A percentile compares a stretch with the other conserved stretches of the same genome.
These are phyloP conservation scores for Sclerospora graminicola DNA, from an alignment of 352 stramenopile genomes.

Conservation along the genomic window DNA sequence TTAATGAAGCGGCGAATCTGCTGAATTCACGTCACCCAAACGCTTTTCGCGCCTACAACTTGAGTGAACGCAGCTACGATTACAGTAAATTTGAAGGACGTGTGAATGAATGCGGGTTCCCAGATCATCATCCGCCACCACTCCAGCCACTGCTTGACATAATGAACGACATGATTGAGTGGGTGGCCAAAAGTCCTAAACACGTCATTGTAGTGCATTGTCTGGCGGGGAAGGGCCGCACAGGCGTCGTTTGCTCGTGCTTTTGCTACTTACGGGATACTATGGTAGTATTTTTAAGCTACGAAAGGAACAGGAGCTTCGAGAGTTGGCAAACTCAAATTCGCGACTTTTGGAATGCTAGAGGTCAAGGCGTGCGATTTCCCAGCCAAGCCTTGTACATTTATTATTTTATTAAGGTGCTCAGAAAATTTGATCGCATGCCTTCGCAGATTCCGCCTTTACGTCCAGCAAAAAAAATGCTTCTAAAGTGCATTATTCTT, in stretches of 20 bases:
- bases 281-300: conserved; percentile 66
- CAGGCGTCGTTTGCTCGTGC: conserved; percentile 73
- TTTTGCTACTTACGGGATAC: conserved; percentile 62
- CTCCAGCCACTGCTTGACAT: conserved; percentile 73
- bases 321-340: conserved; percentile 57
- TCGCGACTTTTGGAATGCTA: conserved; percentile 62
- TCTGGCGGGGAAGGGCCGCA: conserved; percentile 69
- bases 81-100: conserved; percentile 61
- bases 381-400: conserved; percentile 80
- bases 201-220: conserved; percentile 79
- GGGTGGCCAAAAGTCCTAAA: conserved; percentile 44
- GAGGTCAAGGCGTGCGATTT: conserved; percentile 74
- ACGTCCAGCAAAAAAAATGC: conserved; percentile 45
- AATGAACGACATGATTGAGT: conserved; percentile 80
- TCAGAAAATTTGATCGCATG: conserved; percentile 34
- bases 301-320: conserved; percentile 49
- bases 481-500: conserved; percentile 46
- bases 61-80: conserved; percentile 75
- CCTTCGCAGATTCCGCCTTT: conserved; percentile 48
- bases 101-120: conserved; percentile 71
- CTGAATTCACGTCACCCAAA: conserved; percentile 57
- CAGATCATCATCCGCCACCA: conserved; percentile 70
- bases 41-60: conserved; percentile 71
- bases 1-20: conserved; percentile 58
- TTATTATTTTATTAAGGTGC: conserved; percentile 80